phyloP scores from a whole-genome alignment of 345 rosid species.

The Psidium friedrichsthalianum region DNA sequence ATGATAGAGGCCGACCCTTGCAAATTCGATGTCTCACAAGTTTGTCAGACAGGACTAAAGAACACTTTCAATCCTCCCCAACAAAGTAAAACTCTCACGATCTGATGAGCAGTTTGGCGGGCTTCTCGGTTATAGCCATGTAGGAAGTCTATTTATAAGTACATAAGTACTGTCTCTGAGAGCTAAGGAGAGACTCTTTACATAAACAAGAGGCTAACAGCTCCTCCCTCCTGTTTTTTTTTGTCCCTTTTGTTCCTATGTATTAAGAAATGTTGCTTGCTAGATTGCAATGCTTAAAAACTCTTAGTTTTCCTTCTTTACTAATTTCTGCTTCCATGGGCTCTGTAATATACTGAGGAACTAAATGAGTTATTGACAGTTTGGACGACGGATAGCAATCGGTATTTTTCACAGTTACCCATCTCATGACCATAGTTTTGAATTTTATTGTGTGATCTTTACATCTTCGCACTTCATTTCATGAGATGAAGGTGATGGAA shows the following conservation, averaged over 20 bases:
- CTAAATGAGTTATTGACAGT: constrained; percentile 21
- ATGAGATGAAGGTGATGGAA: constrained; percentile 5
- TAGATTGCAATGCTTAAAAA: background rate
- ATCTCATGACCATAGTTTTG: constrained; percentile 30
- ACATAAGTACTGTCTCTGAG: background rate
- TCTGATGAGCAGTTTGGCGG: background rate
- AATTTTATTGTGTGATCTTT: constrained; percentile 19
- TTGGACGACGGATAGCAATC: constrained; percentile 39
- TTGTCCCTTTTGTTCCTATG: background rate
- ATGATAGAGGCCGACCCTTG: constrained; percentile 60
- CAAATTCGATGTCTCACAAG: constrained; percentile 30
- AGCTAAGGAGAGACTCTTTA: background rate
- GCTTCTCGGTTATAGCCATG: background rate
- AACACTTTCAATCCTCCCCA: constrained; percentile 14
- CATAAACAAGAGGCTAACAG: background rate
- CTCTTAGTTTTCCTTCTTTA: background rate
- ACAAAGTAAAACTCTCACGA: background rate
- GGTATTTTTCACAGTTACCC: constrained; percentile 13
- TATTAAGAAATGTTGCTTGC: background rate
- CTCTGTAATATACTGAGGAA: constrained; percentile 7
- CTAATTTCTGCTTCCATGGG: background rate
- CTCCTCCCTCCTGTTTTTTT: background rate
- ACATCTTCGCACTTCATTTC: constrained; percentile 2
- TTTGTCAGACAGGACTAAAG: constrained; percentile 40
- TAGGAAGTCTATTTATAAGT: background rate